Evolutionary conservation across 495 filamentous ascomycete genomes (phyloP), one percentile per base, ranked within the genome.

Genomic region (Penicillium riverlandense): DNA sequence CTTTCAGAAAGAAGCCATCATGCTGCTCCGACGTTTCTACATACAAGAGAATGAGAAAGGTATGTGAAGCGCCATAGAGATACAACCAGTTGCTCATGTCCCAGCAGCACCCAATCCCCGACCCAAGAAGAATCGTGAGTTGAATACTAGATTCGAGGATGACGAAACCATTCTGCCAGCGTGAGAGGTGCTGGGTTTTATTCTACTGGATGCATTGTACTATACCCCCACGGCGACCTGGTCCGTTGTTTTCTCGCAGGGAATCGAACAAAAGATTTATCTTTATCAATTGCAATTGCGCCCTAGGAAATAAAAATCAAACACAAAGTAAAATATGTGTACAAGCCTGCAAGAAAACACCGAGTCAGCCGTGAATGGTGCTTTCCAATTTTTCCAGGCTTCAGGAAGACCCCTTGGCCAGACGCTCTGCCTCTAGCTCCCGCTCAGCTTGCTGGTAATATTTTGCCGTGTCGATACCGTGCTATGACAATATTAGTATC

Each of bases 381-480:
- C 22, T 22, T 43, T 42, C 38, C 6, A 44, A 36, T 37, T 31
- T 41, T 40, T 39, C 29, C 37, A 11, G 43, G 29, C 4, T 46
- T 64, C 48, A 64, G 50, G 37, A 44, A 57, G 53, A 62, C 43
- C 40, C 39, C 49, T 62, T 63, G 40, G 57, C 58, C 46, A 62
- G 47, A 14, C 69, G 62, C 72, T 95, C 88, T 27, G 78, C 84
- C 66, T 95, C 92, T 49, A 98, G 69, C 57, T 98, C 92, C 53
- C 82, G 75, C 69, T 98, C 92, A n/a, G 92, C 92, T 63, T 91
- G 86, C 62, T 81, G 81, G 67, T 96, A 98, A 71, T 98, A 98
- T 70, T 98, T 98, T 44, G 89, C 87, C 27, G 92, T 98, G 65
- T 98, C 94, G 43, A 98, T 85, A 50, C 92, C 92, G 63, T 98